Percentiles rank a stretch among this genome's conserved stretches.
These are phyloP conservation scores for Citrus mangshanensis DNA, from an alignment of 345 rosid genomes.

Conservation along the genomic window DNA sequence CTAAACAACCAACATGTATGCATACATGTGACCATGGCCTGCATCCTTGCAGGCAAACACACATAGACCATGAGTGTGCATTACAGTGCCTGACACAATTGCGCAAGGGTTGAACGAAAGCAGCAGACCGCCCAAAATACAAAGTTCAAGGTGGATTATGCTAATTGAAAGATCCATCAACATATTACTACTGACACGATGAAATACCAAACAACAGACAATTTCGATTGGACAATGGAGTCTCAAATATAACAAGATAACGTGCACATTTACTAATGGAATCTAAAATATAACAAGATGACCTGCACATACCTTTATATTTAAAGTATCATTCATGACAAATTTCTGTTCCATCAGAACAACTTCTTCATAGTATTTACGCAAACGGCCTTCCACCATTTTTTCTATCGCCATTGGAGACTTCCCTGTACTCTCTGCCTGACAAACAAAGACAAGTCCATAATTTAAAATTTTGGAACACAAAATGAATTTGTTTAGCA, in stretches of 20 bases:
- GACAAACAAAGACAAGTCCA: slow-evolving; percentile 27
- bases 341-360: neutral
- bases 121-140: neutral
- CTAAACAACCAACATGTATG: neutral
- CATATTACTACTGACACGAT: neutral
- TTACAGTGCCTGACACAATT: neutral
- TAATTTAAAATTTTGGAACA: neutral
- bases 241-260: slow-evolving; percentile 1
- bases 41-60: neutral
- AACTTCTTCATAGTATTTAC: slow-evolving; percentile 28
- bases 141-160: neutral
- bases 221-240: neutral
- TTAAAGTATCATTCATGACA: slow-evolving; percentile 17
- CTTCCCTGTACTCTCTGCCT: slow-evolving; percentile 91
- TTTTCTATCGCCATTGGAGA: slow-evolving; percentile 77
- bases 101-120: neutral
- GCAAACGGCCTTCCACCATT: slow-evolving; percentile 90
- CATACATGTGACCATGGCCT: neutral
- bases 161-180: slow-evolving; percentile 1
- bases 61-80: neutral
- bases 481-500: neutral
- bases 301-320: slow-evolving; percentile 52
- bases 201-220: neutral
- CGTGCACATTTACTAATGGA: neutral
- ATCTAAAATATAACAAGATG: neutral